Conservation (phyloP, 106 monocot genomes). For the Acanthochlamys bracteata region DNA sequence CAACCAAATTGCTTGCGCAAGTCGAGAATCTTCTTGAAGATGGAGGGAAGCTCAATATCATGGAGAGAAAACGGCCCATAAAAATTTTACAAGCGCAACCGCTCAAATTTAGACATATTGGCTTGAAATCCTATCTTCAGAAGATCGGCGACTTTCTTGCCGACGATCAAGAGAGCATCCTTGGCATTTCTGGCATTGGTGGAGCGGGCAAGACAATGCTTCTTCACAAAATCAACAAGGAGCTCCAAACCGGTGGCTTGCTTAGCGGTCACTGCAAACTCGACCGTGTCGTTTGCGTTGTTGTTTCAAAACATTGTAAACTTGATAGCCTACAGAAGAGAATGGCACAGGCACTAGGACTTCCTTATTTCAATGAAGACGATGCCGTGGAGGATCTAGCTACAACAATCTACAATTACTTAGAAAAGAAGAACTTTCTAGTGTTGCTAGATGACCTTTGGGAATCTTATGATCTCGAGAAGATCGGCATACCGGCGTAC, state of each 20-base stretch:
- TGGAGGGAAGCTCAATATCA: too few species aligned
- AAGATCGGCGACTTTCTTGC: background rate
- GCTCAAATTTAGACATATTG: too few species aligned
- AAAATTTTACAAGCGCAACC: too few species aligned
- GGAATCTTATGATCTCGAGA: conserved; percentile 15
- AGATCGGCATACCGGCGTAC: conserved; percentile 12
- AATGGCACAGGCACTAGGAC: background rate
- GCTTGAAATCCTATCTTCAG: background rate
- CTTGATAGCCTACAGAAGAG: background rate
- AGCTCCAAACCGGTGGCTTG: background rate
- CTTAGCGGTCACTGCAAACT: background rate
- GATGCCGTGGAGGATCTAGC: background rate
- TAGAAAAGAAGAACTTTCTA: conserved; percentile 16
- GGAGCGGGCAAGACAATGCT: background rate
- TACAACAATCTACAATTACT: conserved; percentile 2
- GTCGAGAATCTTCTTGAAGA: too few species aligned
- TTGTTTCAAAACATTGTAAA: background rate
- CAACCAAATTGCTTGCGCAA: too few species aligned
- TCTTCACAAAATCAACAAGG: background rate
- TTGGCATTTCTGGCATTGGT: background rate
- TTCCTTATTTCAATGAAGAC: background rate
- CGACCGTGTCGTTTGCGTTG: background rate
- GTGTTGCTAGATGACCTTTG: conserved; percentile 33
- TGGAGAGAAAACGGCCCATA: too few species aligned
- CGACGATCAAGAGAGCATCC: background rate